These are phyloP conservation scores for Trichosanthes truncata DNA, from an alignment of 306 rosid genomes.

Conservation along the genomic window DNA sequence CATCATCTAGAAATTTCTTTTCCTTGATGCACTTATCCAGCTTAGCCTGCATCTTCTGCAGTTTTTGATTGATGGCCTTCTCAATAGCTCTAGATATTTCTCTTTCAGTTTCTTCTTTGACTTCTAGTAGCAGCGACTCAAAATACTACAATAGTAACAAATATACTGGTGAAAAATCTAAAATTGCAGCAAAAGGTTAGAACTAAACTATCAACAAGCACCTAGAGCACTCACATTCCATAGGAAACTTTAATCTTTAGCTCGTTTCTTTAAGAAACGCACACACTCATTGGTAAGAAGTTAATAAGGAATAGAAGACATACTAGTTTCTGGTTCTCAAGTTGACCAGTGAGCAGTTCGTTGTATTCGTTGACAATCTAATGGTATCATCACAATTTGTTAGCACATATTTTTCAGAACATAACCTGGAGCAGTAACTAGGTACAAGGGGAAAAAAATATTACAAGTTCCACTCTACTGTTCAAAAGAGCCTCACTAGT, in stretches of 20 bases:
- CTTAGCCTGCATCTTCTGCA: slow-evolving; percentile 73
- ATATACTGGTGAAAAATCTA: not conserved
- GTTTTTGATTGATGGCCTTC: slow-evolving; percentile 55
- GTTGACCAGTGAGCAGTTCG: slow-evolving; percentile 81
- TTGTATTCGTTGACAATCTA: slow-evolving; percentile 92
- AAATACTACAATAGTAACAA: slow-evolving; percentile 54
- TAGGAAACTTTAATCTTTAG: not conserved
- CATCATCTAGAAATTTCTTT: slow-evolving; percentile 78
- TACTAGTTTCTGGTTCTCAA: slow-evolving; percentile 84
- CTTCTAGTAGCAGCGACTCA: slow-evolving; percentile 80
- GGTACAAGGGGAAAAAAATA: slow-evolving; percentile 15
- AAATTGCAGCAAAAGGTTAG: not conserved
- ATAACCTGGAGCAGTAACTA: not conserved
- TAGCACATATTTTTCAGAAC: slow-evolving; percentile 10
- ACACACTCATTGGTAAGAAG: not conserved
- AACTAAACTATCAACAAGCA: not conserved
- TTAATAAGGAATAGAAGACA: slow-evolving; percentile 13
- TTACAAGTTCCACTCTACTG: slow-evolving; percentile 96
- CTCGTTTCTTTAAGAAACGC: not conserved
- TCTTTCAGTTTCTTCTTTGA: slow-evolving; percentile 69
- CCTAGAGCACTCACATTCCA: not conserved
- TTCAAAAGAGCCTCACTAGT: slow-evolving; percentile 68
- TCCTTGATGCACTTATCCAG: slow-evolving; percentile 64
- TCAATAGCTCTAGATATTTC: slow-evolving; percentile 59
- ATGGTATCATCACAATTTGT: slow-evolving; percentile 15